Percentiles rank a stretch among this genome's conserved stretches.
Evolutionary conservation across 805 yeast genomes (phyloP).

Genomic region (Saccharomycopsis sp.): DNA sequence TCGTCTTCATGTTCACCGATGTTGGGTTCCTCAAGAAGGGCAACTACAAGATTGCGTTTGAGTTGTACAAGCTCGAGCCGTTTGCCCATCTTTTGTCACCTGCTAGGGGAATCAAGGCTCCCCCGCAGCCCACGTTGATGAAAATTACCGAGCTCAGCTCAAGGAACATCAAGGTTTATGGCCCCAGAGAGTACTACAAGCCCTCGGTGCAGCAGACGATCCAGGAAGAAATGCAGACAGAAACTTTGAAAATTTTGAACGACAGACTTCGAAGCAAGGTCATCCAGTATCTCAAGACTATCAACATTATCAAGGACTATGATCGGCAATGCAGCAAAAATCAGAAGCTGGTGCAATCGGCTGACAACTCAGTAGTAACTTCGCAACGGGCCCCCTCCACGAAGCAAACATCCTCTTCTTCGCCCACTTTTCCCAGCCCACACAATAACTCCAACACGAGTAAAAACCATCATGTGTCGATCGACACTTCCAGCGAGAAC

Average conservation of each 20-base stretch:
- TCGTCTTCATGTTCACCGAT: conserved; percentile 15
- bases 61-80: conserved; percentile 15
- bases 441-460: neutral
- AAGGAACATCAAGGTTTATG: conserved; percentile 14
- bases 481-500: neutral
- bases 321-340: too few relatives aligned
- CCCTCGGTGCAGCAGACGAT: conserved; percentile 1
- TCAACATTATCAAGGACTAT: conserved; percentile 5
- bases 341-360: too few relatives aligned
- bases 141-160: conserved; percentile 7
- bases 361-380: too few relatives aligned
- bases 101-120: neutral
- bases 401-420: too few relatives aligned
- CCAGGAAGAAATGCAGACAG: conserved; percentile 5
- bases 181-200: conserved; percentile 18
- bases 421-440: too few relatives aligned
- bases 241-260: neutral
- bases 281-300: conserved; percentile 2
- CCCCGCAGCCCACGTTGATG: conserved; percentile 4
- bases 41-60: conserved; percentile 11
- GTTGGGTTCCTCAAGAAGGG: conserved; percentile 17
- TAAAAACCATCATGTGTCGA: neutral
- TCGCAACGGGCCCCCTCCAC: too few relatives aligned
- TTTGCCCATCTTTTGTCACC: conserved; percentile 3
- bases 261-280: neutral